These are phyloP conservation scores for Exophiala spinifera DNA, from an alignment of 2,329 filamentous ascomycete species.

Conservation along the genomic window DNA sequence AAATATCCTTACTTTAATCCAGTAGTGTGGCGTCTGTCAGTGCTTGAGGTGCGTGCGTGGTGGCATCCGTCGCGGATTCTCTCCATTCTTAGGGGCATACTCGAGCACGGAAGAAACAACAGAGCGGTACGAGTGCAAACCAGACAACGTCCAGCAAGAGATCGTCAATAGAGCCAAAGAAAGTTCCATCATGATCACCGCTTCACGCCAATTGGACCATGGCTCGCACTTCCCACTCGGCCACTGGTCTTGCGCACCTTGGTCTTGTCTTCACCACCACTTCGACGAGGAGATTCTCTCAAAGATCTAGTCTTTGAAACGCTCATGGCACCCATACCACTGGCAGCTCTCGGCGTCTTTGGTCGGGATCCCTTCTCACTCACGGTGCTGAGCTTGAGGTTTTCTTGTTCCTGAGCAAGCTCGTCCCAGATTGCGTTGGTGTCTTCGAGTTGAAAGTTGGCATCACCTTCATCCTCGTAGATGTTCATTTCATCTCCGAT, in stretches of 20 bases:
- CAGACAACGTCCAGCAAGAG: too few relatives aligned
- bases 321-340: conserved; percentile 27
- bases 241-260: conserved; percentile 47
- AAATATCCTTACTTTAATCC: too few relatives aligned
- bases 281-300: conserved; percentile 27
- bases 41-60: too few relatives aligned
- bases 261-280: conserved; percentile 29
- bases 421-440: conserved; percentile 29
- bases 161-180: too few relatives aligned
- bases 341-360: conserved; percentile 24
- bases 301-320: conserved; percentile 27
- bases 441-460: conserved; percentile 23
- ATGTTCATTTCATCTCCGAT: conserved; percentile 27
- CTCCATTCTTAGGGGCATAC: too few relatives aligned
- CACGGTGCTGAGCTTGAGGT: conserved; percentile 24
- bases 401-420: conserved; percentile 29
- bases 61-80: too few relatives aligned
- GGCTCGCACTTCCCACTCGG: conserved; percentile 42
- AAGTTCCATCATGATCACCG: conserved; percentile 11
- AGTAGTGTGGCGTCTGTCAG: too few relatives aligned
- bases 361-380: conserved; percentile 18
- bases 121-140: too few relatives aligned
- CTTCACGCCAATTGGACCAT: conserved; percentile 21
- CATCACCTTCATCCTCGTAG: conserved; percentile 28
- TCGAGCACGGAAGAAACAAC: too few relatives aligned